phyloP scores from a whole-genome alignment of 202 grass and related monocot genomes.

The Musa balbisiana region DNA sequence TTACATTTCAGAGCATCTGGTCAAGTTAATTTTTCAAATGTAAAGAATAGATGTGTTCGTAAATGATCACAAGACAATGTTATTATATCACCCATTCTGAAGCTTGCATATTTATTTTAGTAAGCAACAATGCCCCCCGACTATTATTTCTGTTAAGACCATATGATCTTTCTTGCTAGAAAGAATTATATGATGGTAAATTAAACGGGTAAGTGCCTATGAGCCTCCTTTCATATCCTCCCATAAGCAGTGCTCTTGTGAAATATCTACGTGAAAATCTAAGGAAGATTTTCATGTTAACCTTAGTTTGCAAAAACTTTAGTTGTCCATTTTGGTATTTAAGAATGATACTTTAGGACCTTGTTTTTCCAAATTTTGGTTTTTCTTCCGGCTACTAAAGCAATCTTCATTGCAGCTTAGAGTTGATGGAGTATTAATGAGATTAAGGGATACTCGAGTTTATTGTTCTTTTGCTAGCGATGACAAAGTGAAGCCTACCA shows the following conservation, averaged over 20 bases:
- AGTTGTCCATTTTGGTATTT: no score
- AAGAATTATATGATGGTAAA: no score
- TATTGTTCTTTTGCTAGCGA: conserved; percentile 70
- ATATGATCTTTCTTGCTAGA: no score
- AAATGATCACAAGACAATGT: background rate
- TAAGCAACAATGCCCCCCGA: no score
- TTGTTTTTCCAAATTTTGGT: background rate
- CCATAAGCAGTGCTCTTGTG: no score
- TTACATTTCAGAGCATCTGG: no score
- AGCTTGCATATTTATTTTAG: no score
- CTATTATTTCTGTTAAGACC: no score
- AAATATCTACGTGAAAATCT: no score
- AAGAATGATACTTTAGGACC: background rate
- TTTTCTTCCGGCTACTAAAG: conserved; percentile 3
- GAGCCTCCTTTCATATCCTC: no score
- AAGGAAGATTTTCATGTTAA: conserved; percentile 1
- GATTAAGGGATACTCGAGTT: conserved; percentile 78
- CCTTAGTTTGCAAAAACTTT: background rate
- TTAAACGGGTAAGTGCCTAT: no score
- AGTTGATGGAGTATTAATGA: conserved; percentile 88
- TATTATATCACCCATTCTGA: background rate
- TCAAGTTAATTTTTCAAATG: background rate
- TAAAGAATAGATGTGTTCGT: background rate
- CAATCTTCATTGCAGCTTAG: conserved; percentile 51
- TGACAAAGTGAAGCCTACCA: conserved; percentile 29